Conservation (phyloP, 1,284 basidiomycete genomes). For the Hypsizygus ulmarius region DNA sequence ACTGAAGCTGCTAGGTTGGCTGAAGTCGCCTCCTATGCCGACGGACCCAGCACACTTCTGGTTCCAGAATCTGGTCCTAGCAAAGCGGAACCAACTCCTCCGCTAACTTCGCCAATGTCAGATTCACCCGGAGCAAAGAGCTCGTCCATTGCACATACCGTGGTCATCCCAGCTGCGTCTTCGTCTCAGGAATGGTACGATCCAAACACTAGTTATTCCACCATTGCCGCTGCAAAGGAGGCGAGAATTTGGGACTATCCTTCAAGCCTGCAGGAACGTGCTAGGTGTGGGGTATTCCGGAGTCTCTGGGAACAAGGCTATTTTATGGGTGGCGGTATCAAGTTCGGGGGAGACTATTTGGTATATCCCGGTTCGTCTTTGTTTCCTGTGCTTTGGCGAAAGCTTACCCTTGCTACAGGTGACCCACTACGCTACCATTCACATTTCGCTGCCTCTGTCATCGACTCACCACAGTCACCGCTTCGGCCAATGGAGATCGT, state of each 20-base stretch:
- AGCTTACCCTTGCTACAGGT: conserved; percentile 46
- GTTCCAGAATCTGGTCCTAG: conserved; percentile 9
- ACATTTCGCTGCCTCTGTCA: conserved; percentile 88
- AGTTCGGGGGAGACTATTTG: conserved; percentile 94
- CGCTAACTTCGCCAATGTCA: background rate
- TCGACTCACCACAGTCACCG: conserved; percentile 57
- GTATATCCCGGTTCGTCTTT: conserved; percentile 84
- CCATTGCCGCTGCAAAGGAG: conserved; percentile 57
- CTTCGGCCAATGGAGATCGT: conserved; percentile 90
- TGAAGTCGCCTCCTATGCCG: conserved; percentile 16
- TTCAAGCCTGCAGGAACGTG: conserved; percentile 57
- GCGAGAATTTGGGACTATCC: conserved; percentile 83
- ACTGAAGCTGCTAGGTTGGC: conserved; percentile 36
- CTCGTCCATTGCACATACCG: conserved; percentile 43
- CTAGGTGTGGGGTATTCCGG: conserved; percentile 77
- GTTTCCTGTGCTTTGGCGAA: conserved; percentile 3
- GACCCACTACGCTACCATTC: conserved; percentile 97
- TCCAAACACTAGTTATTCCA: conserved; percentile 37
- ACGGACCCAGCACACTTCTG: conserved; percentile 12
- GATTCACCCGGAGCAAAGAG: conserved; percentile 10
- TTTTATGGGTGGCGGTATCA: conserved; percentile 85
- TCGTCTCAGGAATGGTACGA: conserved; percentile 36
- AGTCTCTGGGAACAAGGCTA: conserved; percentile 80
- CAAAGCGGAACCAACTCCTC: conserved; percentile 9
- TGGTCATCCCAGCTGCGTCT: conserved; percentile 64